Base-by-base conservation (phyloP, 2,329 filamentous ascomycete species). In the Davidsoniella australis region DNA sequence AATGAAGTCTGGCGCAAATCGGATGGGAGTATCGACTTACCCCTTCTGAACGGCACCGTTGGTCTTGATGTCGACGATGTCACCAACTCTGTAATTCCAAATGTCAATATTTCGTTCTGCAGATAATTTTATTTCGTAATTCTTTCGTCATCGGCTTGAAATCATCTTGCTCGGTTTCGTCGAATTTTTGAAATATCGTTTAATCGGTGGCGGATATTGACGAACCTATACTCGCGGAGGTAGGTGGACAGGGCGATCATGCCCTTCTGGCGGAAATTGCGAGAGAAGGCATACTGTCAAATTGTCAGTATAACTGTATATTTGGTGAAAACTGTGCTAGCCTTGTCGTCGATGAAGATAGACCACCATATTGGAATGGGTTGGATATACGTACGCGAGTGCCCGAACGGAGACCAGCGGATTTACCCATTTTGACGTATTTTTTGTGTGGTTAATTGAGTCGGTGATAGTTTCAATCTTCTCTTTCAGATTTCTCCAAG, bases 1-100 rank as follows among this genome's bases (percentile, higher is more conserved):
- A 33, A 9, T 29, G 29, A 33, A 9, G 29, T 33, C 9, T 33
- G 29, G 29, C 29, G 29, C 12, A 33, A 23, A 23, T 23, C 20
- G 20, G 20, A 23, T 23, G 39, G 24, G 18, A 24, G 3, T 17
- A 17, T 24, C 18, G 24, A 58, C 81, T 80, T 74, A 91, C 84
- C 87, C 88, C 80, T 94, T 94, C 76, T 94, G 88, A 58, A 93
- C 84, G 65, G 87, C 91, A 82, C 88, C 91, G 76, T 98, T 96
- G 66, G 84, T 85, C 73, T 94, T 93, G 69, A 98, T 86, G 68
- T 98, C 91, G 65, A 98, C 91, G 62, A 96, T 95, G 66, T 98
- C 91, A 69, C 91, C 91, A 65, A 98, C 91, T 69, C 81, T 86
- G 62, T 55, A 58, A 18, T 17, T 12, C 48, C 45, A 50, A 43